Base-by-base conservation (phyloP, 2,329 filamentous ascomycete species). In the Pochonia chlamydosporia region DNA sequence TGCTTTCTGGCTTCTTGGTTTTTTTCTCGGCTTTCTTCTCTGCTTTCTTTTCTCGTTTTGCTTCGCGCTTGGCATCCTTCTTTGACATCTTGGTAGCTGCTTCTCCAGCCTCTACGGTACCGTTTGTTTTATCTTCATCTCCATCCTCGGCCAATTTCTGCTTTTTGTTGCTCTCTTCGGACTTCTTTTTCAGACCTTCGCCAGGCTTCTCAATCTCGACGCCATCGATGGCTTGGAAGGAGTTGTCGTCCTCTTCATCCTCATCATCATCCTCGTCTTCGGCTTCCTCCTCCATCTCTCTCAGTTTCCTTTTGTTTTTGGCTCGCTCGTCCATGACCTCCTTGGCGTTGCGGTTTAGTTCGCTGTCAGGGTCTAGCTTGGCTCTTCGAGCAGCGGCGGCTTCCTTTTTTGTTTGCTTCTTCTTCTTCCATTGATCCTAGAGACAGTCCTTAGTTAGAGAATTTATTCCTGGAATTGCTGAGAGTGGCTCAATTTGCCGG, bases 381-480 rank as follows among this genome's bases (percentile, higher is more conserved):
- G 87, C 89, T 62, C 85, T 80, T 70, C 90, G 90, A 47, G 89
- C 87, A 56, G 86, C 84, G 52, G 82, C 81, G 50, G 88, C 88
- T 67, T 96, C 80, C 66, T 89, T 87, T 65, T 95, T 96, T 43
- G 89, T 92, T 71, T 97, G 91, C 74, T 97, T 97, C 71, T 93
- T 95, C 63, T 85, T 85, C 65, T 83, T 64, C 89, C 90, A 95
- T 84, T 96, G 89, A 59, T 93, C 87, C 89, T 95, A n/a, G 61
- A 43, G 11, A 46, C 40, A 28, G 40, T 16, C 5, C 14, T 40
- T 28, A 24, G 37, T 48, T 26, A 48, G 46, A n/a, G 20, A n/a
- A 11, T 10, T 25, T 24, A 33, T 7, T 25, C 20, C 14, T 28
- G 10, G 24, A 13, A 41, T 25, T n/a, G n/a, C n/a, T n/a, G n/a